Conservation (phyloP, 495 filamentous ascomycete genomes). For the Xylaria curta region DNA sequence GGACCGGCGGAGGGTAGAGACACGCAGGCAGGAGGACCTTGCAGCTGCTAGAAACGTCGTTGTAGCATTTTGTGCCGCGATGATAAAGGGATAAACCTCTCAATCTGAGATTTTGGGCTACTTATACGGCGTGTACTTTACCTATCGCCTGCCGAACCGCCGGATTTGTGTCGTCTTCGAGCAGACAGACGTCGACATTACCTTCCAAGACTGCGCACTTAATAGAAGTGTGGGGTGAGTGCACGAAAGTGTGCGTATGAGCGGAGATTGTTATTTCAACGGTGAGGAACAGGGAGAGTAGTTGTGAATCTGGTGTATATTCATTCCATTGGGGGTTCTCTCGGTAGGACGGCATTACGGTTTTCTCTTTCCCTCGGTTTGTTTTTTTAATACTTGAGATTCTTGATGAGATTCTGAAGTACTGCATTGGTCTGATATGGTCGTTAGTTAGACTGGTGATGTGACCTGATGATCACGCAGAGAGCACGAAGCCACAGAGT, state of each 20-base stretch:
- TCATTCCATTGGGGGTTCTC: constrained; percentile 45
- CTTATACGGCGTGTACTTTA: constrained; percentile 11
- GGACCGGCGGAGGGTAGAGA: constrained; percentile 74
- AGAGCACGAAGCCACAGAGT: constrained; percentile 30
- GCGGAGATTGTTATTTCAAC: constrained; percentile 20
- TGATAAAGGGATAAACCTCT: constrained; percentile 14
- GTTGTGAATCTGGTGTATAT: constrained; percentile 44
- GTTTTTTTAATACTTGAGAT: constrained; percentile 43
- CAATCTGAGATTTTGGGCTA: background rate
- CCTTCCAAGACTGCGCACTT: constrained; percentile 2
- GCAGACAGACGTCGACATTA: constrained; percentile 1
- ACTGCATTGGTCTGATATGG: constrained; percentile 24
- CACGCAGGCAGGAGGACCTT: constrained; percentile 74
- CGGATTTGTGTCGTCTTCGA: background rate
- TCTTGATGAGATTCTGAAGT: constrained; percentile 33
- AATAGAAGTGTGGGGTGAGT: background rate
- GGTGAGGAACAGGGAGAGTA: constrained; percentile 27
- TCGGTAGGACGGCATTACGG: constrained; percentile 43
- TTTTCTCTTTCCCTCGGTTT: constrained; percentile 40
- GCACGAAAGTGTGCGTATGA: background rate
- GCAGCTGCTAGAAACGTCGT: constrained; percentile 67
- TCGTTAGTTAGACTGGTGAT: constrained; percentile 21
- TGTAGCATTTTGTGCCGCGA: constrained; percentile 6
- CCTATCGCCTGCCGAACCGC: background rate
- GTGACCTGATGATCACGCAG: constrained; percentile 12